Percentiles rank a stretch among this genome's conserved stretches.
These are phyloP conservation scores for Dioszegia crocea DNA, from an alignment of 768 basidiomycete species.

Conservation along the genomic window DNA sequence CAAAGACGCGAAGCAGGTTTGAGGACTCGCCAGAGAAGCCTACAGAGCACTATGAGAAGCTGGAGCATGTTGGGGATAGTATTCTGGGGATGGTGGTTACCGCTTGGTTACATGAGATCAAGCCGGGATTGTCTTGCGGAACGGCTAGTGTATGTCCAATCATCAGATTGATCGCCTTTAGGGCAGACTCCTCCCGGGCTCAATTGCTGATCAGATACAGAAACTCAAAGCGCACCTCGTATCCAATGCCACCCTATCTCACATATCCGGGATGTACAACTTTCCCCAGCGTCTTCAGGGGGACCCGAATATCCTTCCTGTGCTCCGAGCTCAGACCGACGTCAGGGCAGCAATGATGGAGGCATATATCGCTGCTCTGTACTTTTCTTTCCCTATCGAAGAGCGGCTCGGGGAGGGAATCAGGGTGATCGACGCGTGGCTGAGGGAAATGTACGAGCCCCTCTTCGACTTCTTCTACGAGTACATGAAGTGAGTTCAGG, in stretches of 20 bases:
- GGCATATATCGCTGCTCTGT: slow-evolving; percentile 44
- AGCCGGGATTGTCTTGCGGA: slow-evolving; percentile 38
- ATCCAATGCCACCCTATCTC: slow-evolving; percentile 43
- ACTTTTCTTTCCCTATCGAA: slow-evolving; percentile 33
- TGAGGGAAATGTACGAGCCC: slow-evolving; percentile 45
- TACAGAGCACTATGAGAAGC: slow-evolving; percentile 43
- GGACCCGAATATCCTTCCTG: slow-evolving; percentile 23
- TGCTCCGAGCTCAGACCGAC: slow-evolving; percentile 28
- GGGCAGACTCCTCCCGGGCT: too few species aligned
- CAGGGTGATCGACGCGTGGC: slow-evolving; percentile 32
- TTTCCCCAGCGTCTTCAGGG: slow-evolving; percentile 34
- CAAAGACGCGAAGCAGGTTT: slow-evolving; percentile 25
- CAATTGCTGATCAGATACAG: slow-evolving; percentile 16
- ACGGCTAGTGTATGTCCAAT: slow-evolving; percentile 34
- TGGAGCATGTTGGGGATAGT: slow-evolving; percentile 46
- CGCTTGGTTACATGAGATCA: slow-evolving; percentile 41
- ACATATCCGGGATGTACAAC: slow-evolving; percentile 41
- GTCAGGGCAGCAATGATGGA: slow-evolving; percentile 43
- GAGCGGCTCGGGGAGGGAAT: slow-evolving; percentile 19
- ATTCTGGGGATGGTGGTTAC: slow-evolving; percentile 45
- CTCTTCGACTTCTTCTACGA: slow-evolving; percentile 41
- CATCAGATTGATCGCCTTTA: too few species aligned
- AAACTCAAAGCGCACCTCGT: slow-evolving; percentile 47
- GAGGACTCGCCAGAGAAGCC: slow-evolving; percentile 33
- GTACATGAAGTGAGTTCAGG: slow-evolving; percentile 24